Evolutionary conservation across 192 early-diverging fungal species (phyloP).

Genomic region (Podila epigama): DNA sequence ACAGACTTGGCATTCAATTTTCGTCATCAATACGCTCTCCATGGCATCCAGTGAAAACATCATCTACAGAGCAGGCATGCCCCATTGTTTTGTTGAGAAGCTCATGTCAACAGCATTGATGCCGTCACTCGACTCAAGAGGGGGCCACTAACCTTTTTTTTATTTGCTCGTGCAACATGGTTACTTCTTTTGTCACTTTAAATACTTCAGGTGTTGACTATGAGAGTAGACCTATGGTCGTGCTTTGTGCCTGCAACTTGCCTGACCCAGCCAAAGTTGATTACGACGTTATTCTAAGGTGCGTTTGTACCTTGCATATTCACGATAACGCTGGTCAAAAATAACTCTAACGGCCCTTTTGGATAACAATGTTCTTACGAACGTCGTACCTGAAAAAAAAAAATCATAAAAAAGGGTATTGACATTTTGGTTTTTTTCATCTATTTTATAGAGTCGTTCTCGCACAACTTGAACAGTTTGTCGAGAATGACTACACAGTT

Average conservation of each 20-base stretch:
- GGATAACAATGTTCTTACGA: too few relatives aligned
- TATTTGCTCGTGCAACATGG: neutral
- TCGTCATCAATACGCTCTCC: neutral
- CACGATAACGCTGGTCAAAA: too few relatives aligned
- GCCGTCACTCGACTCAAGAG: neutral
- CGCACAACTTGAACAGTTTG: constrained; percentile 77
- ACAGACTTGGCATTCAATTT: neutral
- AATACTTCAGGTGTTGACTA: constrained; percentile 75
- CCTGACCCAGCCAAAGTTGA: constrained; percentile 84
- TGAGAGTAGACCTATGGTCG: constrained; percentile 83
- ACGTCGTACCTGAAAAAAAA: too few relatives aligned
- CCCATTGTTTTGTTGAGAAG: too few relatives aligned
- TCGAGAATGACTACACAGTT: constrained; percentile 90
- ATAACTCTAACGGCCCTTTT: too few relatives aligned
- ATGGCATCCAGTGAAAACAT: constrained; percentile 48
- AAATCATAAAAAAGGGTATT: too few relatives aligned
- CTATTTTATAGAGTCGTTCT: constrained; percentile 51
- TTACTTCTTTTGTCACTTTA: neutral
- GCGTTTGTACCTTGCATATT: constrained; percentile 10
- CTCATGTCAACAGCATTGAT: neutral
- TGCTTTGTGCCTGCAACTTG: constrained; percentile 83
- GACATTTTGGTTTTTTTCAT: neutral
- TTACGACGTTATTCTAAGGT: constrained; percentile 88
- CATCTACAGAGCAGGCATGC: constrained; percentile 48
- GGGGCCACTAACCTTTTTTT: neutral